phyloP scores from a whole-genome alignment of 2,329 filamentous ascomycete genomes.

The Penicillium corylophilum region DNA sequence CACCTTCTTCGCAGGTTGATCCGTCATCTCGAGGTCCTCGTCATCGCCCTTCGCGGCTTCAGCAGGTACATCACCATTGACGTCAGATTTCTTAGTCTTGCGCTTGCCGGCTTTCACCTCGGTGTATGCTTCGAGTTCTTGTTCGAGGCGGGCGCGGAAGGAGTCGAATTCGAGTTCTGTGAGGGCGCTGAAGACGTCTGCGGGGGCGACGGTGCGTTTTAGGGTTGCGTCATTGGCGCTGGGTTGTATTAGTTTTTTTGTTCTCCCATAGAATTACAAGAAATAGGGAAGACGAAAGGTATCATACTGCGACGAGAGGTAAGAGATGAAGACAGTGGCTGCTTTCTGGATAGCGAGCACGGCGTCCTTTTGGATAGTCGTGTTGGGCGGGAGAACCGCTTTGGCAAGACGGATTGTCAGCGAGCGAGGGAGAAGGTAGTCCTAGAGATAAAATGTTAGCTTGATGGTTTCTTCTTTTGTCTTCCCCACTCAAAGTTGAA shows the following conservation, averaged over 20 bases:
- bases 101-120: slow-evolving; percentile 46
- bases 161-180: slow-evolving; percentile 61
- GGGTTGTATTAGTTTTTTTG: neutral
- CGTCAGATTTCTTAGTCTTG: slow-evolving; percentile 49
- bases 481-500: neutral
- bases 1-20: slow-evolving; percentile 26
- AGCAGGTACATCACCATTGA: slow-evolving; percentile 32
- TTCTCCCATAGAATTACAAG: neutral
- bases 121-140: slow-evolving; percentile 54
- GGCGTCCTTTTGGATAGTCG: slow-evolving; percentile 65
- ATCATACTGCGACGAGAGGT: slow-evolving; percentile 58
- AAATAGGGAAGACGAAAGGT: neutral
- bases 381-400: slow-evolving; percentile 63
- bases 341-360: slow-evolving; percentile 63
- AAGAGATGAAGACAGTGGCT: slow-evolving; percentile 66
- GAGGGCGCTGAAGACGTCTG: slow-evolving; percentile 61
- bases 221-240: slow-evolving; percentile 62
- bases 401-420: slow-evolving; percentile 63
- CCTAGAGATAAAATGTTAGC: slow-evolving; percentile 39
- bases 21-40: slow-evolving; percentile 21
- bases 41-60: slow-evolving; percentile 9
- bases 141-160: slow-evolving; percentile 59
- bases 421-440: slow-evolving; percentile 62
- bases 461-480: neutral
- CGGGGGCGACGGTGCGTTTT: slow-evolving; percentile 62